Conservation (phyloP, 805 yeast genomes). For the Starmerella bombi region DNA sequence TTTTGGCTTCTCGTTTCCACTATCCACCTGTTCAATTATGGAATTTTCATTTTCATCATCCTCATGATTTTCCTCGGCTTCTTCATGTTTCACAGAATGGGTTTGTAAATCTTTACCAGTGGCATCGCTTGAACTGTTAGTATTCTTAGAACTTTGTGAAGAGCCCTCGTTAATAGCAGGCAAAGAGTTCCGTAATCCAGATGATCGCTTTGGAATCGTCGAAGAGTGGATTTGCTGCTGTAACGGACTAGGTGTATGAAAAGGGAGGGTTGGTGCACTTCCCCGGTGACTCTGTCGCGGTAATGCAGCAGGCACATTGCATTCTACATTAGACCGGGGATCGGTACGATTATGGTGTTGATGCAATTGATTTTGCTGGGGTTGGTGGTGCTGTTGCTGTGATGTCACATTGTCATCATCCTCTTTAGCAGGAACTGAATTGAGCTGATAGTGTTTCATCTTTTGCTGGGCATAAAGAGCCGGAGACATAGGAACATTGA, state of each 20-base stretch:
- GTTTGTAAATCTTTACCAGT: no score
- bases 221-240: neutral
- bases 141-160: neutral
- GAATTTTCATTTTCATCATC: neutral
- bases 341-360: neutral
- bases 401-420: neutral
- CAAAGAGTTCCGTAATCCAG: slow-evolving; percentile 4
- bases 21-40: neutral
- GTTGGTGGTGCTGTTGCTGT: neutral
- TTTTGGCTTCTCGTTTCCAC: no score
- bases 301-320: neutral
- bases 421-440: neutral
- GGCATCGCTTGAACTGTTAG: neutral
- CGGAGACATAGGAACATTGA: slow-evolving; percentile 53
- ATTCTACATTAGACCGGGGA: neutral
- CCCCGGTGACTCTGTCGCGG: neutral
- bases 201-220: neutral
- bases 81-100: neutral
- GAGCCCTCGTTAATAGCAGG: slow-evolving; percentile 7
- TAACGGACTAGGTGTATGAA: neutral
- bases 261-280: neutral
- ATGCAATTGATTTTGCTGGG: neutral
- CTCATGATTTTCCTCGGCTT: neutral
- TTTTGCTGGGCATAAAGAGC: slow-evolving; percentile 32
- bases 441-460: slow-evolving; percentile 4